These are phyloP conservation scores for Quillaja saponaria DNA, from an alignment of 306 rosid species.

Conservation along the genomic window DNA sequence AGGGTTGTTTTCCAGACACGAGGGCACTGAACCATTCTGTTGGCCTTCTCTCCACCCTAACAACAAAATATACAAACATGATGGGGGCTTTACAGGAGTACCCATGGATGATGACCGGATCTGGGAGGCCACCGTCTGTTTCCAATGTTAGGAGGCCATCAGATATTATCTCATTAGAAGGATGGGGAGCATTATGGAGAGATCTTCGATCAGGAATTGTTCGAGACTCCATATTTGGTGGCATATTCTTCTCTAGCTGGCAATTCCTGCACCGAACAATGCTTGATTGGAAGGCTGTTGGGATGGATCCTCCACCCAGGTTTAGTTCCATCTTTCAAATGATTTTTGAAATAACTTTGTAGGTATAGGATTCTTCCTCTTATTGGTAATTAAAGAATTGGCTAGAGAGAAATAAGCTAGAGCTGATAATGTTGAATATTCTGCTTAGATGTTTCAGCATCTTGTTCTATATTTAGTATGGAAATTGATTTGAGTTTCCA, in stretches of 20 bases:
- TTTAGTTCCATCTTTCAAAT: slow-evolving; percentile 32
- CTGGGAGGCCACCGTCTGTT: slow-evolving; percentile 78
- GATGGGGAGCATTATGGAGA: slow-evolving; percentile 85
- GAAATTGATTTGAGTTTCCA: slow-evolving; percentile 14
- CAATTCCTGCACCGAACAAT: slow-evolving; percentile 75
- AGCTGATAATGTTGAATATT: slow-evolving; percentile 10
- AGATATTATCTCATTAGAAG: slow-evolving; percentile 75
- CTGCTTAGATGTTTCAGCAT: slow-evolving; percentile 14
- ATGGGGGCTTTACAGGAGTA: slow-evolving; percentile 62
- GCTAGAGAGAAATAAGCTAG: slow-evolving; percentile 14
- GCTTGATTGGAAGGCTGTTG: slow-evolving; percentile 88
- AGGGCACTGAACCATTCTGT: slow-evolving; percentile 59
- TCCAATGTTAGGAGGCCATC: slow-evolving; percentile 56
- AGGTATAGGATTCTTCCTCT: slow-evolving; percentile 15
- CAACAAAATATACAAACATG: slow-evolving; percentile 63
- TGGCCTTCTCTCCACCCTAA: slow-evolving; percentile 72
- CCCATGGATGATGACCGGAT: slow-evolving; percentile 97
- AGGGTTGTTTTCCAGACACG: slow-evolving; percentile 66
- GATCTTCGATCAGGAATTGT: slow-evolving; percentile 74
- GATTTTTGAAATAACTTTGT: slow-evolving; percentile 19
- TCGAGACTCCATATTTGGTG: slow-evolving; percentile 85
- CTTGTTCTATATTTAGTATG: neutral
- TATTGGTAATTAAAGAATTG: slow-evolving; percentile 8
- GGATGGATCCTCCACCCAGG: slow-evolving; percentile 89
- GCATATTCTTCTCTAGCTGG: slow-evolving; percentile 84